phyloP scores from a whole-genome alignment of 306 rosid species.

The Prunus campanulata region DNA sequence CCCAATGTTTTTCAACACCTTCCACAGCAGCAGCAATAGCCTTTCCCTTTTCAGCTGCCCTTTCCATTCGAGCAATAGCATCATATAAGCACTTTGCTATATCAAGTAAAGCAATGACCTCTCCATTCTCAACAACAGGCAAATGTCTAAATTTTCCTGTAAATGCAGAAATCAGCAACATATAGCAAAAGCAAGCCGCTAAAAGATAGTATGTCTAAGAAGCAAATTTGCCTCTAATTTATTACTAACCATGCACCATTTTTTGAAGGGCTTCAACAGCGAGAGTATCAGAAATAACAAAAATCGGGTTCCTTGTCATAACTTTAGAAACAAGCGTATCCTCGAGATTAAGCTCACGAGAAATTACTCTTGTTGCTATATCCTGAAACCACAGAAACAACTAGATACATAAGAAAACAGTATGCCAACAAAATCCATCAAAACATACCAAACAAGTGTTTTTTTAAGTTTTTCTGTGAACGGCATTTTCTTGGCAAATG shows the following conservation, averaged over 20 bases:
- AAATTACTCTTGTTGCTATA: constrained; percentile 81
- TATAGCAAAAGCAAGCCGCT: constrained; percentile 13
- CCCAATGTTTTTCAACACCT: constrained; percentile 96
- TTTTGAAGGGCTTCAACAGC: constrained; percentile 99
- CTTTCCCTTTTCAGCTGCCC: constrained; percentile 97
- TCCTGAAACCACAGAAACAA: constrained; percentile 52
- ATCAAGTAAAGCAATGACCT: constrained; percentile 93
- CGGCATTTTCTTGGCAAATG: neutral
- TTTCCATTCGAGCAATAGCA: constrained; percentile 96
- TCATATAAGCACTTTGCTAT: constrained; percentile 96
- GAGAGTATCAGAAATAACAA: constrained; percentile 90
- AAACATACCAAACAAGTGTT: neutral
- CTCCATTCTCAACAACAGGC: constrained; percentile 98
- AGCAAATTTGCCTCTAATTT: constrained; percentile 6
- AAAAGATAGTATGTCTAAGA: neutral
- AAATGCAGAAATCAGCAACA: constrained; percentile 25
- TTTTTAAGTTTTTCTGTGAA: neutral
- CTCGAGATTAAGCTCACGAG: constrained; percentile 68
- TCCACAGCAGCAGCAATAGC: constrained; percentile 99
- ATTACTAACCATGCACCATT: constrained; percentile 93
- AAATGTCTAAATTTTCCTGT: constrained; percentile 93
- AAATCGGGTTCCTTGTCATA: constrained; percentile 88
- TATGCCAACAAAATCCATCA: constrained; percentile 5
- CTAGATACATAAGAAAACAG: constrained; percentile 10
- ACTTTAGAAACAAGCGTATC: constrained; percentile 86